Evolutionary conservation across 257 asterid species (phyloP).

Genomic region (Nicotiana undulata): DNA sequence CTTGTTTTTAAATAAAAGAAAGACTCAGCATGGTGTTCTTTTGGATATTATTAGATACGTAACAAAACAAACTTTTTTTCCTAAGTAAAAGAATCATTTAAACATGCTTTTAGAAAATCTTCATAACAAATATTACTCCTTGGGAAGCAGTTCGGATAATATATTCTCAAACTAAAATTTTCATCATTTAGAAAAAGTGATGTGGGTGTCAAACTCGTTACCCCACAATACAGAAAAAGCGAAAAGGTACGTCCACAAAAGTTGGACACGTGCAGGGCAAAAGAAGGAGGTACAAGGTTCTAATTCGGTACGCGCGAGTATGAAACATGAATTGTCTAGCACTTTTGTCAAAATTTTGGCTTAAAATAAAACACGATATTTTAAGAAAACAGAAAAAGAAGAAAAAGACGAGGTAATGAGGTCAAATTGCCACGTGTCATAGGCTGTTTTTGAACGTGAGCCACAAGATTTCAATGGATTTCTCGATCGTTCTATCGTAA

Average conservation of each 20-base stretch:
- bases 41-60: neutral
- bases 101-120: neutral
- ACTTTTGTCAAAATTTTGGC: neutral
- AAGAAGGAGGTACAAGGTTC: conserved; percentile 11
- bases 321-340: neutral
- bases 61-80: neutral
- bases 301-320: conserved; percentile 21
- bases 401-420: conserved; percentile 19
- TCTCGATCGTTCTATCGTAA: conserved; percentile 36
- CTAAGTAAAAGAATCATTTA: neutral
- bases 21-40: neutral
- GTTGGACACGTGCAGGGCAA: conserved; percentile 11
- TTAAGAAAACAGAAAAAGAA: neutral
- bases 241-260: conserved; percentile 13
- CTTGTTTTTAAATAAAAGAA: no score
- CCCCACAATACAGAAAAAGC: conserved; percentile 1
- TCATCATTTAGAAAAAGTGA: neutral
- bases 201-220: neutral
- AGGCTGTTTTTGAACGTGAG: conserved; percentile 40
- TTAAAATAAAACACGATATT: neutral
- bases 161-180: neutral
- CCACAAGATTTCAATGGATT: conserved; percentile 60
- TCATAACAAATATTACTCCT: neutral
- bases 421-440: conserved; percentile 46
- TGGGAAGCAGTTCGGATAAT: neutral